Percentiles rank a stretch among this genome's conserved stretches.
These are phyloP conservation scores for Senecio squalidus DNA, from an alignment of 140 eudicot species.

Conservation along the genomic window DNA sequence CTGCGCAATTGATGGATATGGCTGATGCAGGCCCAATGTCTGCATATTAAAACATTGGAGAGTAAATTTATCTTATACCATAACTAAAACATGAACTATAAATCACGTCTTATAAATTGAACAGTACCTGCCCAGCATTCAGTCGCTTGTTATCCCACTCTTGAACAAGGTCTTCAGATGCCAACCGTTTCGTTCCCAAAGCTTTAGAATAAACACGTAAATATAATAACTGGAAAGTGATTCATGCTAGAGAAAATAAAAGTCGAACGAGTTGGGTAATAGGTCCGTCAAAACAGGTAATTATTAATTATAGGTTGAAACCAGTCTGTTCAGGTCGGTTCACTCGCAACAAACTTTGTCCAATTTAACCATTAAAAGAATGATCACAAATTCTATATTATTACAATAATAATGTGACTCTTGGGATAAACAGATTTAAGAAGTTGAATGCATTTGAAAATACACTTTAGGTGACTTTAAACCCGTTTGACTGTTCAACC, in stretches of 20 bases:
- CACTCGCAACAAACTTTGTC: not conserved
- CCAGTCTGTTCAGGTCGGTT: not conserved
- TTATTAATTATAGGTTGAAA: not conserved
- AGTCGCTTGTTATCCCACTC: slow-evolving; percentile 72
- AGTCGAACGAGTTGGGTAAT: no score
- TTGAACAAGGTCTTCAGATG: slow-evolving; percentile 74
- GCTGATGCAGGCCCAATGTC: slow-evolving; percentile 51
- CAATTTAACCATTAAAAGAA: not conserved
- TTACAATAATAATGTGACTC: no score
- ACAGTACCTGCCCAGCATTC: slow-evolving; percentile 74
- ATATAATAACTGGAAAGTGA: slow-evolving; percentile 10
- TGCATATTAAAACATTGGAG: slow-evolving; percentile 13
- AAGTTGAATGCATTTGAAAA: no score
- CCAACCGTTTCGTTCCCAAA: slow-evolving; percentile 74
- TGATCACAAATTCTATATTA: not conserved
- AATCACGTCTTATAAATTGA: not conserved
- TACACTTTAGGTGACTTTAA: no score
- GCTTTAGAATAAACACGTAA: slow-evolving; percentile 38
- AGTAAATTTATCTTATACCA: slow-evolving; percentile 1
- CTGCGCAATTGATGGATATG: slow-evolving; percentile 40
- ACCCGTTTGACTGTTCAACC: not conserved
- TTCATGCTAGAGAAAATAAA: slow-evolving; percentile 1
- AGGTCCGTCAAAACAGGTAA: not conserved
- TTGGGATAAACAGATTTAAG: no score
- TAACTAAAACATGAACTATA: not conserved